These are phyloP conservation scores for Suillus lakei DNA, from an alignment of 768 basidiomycete species.

Conservation along the genomic window DNA sequence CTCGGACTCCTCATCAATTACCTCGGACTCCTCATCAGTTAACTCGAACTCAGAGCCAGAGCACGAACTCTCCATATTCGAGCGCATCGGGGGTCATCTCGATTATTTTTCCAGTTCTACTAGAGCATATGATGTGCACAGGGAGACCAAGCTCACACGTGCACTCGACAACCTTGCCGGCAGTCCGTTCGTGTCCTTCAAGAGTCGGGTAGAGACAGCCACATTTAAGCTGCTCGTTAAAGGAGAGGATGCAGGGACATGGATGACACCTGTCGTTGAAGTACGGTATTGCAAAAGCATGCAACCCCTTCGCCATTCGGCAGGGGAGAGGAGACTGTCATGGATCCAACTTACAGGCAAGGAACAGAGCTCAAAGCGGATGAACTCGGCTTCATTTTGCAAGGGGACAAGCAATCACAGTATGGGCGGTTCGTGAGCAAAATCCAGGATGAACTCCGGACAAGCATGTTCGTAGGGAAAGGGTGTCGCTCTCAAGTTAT, in stretches of 20 bases:
- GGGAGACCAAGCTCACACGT: neutral
- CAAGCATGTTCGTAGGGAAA: neutral
- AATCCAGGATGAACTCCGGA: neutral
- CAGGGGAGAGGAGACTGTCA: neutral
- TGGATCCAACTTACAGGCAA: neutral
- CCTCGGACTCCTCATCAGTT: too few relatives aligned
- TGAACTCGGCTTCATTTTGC: neutral
- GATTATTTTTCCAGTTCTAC: neutral
- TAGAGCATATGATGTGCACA: neutral
- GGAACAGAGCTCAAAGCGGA: neutral
- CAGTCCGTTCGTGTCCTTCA: neutral
- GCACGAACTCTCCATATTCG: neutral
- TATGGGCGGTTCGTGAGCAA: fast-evolving
- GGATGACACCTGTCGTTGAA: neutral
- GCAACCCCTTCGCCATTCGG: neutral
- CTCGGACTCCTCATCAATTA: neutral
- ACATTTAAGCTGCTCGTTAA: neutral
- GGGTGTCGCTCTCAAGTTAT: neutral
- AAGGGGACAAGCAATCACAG: neutral
- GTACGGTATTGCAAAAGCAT: neutral
- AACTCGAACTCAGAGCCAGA: neutral
- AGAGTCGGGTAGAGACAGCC: neutral
- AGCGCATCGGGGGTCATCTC: neutral
- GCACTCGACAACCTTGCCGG: neutral
- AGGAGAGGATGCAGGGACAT: neutral